Evolutionary conservation across 2,329 filamentous ascomycete species (phyloP), one percentile per base, ranked within the genome.

Genomic region (Podosphaera fusca): DNA sequence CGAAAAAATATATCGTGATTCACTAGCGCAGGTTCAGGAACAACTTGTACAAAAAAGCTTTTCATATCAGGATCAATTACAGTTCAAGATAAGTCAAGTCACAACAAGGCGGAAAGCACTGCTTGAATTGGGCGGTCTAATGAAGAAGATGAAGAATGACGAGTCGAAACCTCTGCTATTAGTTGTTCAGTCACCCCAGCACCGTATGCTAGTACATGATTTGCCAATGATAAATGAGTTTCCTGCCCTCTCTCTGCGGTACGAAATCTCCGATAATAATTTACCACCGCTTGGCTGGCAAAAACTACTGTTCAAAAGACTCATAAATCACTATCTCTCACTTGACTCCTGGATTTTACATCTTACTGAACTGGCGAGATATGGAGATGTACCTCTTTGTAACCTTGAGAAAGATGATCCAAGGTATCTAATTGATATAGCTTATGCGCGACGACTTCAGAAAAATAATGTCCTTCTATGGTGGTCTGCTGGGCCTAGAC

Each of bases 331-430:
- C 65, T 98, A 95, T 67, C 77, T 99, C 12, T 87, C 87, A 58
- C 78, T 98, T n/a, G 87, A 88, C 1, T 82, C 85, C 0, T 98
- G 92, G 90, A 79, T 98, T 50, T 72, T 87, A 46, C 89, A 98
- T 70, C 75, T 98, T 21, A 84, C 87, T 33, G 82, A 88, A 52
- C 78, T 98, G 57, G 85, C 92, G 53, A 78, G 87, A 60, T 96
- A 96, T 67, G 92, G 92, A 33, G 87, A 96, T 67, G 81, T 98
- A 3, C 92, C 92, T 1, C 75, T 99, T 6, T 96, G 92, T 70
- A 98, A 99, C 64, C 73, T 99, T 36, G 92, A 96, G 68, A 82
- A 83, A 49, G 92, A 96, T 62, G 92, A 98, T 64, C 90, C 92
- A 34, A 81, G 87, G 2, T 96, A 92, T 71, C 72, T 98, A 57